Conservation (phyloP, 1,139 yeast genomes). For the Meyerozyma athensensis region DNA sequence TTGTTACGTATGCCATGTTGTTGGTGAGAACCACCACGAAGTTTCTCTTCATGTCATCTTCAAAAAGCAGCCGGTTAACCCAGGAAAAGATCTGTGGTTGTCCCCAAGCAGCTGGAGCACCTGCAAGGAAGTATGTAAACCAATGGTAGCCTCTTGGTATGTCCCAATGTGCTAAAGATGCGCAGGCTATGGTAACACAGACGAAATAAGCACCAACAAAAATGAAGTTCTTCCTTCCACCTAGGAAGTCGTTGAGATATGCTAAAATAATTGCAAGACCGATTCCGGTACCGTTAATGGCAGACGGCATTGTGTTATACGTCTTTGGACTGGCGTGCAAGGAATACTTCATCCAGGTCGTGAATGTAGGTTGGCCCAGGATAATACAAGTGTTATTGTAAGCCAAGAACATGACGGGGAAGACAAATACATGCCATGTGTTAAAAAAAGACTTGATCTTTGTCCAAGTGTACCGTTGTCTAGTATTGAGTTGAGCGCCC, state of each 20-base stretch:
- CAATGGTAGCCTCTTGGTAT: constrained; percentile 46
- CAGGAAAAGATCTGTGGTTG: constrained; percentile 50
- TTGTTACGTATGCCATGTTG: constrained; percentile 47
- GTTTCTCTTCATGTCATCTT: constrained; percentile 48
- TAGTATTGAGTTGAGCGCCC: constrained; percentile 43
- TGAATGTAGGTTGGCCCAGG: constrained; percentile 43
- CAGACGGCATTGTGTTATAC: constrained; percentile 49
- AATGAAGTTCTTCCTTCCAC: constrained; percentile 36
- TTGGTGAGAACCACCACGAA: constrained; percentile 48
- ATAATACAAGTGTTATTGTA: constrained; percentile 48
- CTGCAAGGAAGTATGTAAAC: constrained; percentile 43
- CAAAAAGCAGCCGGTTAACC: constrained; percentile 44
- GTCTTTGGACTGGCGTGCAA: constrained; percentile 32
- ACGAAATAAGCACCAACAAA: constrained; percentile 35
- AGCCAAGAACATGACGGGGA: constrained; percentile 45
- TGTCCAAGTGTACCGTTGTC: constrained; percentile 37
- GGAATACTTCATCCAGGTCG: constrained; percentile 48
- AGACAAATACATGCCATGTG: constrained; percentile 47
- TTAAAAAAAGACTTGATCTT: constrained; percentile 38
- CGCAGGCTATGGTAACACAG: constrained; percentile 36
- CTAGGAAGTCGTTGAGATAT: constrained; percentile 38
- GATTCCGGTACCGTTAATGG: constrained; percentile 42
- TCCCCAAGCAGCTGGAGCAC: constrained; percentile 42
- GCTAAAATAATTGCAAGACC: constrained; percentile 36
- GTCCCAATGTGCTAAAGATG: constrained; percentile 41